Percentiles rank a stretch among this genome's conserved stretches.
These are phyloP conservation scores for Gossypium sturtianum DNA, from an alignment of 345 rosid species.

Conservation along the genomic window DNA sequence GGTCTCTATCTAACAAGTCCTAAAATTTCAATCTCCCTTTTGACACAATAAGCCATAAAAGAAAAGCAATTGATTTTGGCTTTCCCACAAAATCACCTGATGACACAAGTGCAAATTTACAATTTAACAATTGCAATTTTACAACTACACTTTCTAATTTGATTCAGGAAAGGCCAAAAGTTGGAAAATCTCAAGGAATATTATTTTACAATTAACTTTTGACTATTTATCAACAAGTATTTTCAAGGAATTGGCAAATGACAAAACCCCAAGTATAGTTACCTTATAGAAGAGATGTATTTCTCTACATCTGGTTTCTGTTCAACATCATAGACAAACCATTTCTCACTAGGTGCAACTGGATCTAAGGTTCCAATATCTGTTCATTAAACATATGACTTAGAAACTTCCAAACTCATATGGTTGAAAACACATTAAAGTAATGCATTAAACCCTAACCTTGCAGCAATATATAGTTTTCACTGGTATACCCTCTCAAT, in stretches of 20 bases:
- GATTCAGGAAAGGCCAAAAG: neutral
- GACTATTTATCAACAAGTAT: neutral
- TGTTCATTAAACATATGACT: conserved; percentile 19
- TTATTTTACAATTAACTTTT: neutral
- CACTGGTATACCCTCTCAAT: conserved; percentile 35
- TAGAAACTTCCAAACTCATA: neutral
- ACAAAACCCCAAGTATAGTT: neutral
- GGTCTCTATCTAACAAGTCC: no score
- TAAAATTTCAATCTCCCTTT: no score
- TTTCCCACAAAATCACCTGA: no score
- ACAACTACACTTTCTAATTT: neutral
- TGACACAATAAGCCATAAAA: no score
- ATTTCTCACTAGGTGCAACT: conserved; percentile 43
- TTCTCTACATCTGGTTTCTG: conserved; percentile 51
- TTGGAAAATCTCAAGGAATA: neutral
- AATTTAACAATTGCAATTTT: neutral
- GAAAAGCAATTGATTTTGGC: no score
- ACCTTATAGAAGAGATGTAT: conserved; percentile 52
- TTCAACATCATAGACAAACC: conserved; percentile 50
- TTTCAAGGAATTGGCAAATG: neutral
- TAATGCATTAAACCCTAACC: conserved; percentile 33
- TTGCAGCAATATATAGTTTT: conserved; percentile 56
- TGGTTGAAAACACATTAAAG: conserved; percentile 3
- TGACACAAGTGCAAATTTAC: no score
- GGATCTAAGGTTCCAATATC: conserved; percentile 40